Percentiles rank a stretch among this genome's conserved stretches.
phyloP scores from a whole-genome alignment of 2,329 filamentous ascomycete genomes.

The Trichophyton mentagrophytes region DNA sequence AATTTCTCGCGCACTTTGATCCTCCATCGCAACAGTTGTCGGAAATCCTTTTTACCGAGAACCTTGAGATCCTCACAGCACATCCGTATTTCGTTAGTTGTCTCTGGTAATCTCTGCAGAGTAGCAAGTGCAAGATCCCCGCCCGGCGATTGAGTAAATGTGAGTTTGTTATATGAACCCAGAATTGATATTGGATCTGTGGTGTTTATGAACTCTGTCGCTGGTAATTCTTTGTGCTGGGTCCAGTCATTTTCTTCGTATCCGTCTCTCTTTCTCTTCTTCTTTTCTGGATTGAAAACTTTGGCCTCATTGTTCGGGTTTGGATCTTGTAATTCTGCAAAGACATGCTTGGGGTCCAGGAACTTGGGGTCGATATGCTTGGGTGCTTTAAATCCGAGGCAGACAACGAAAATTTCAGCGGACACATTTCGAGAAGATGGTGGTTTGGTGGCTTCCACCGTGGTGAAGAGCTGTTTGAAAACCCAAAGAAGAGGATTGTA shows the following conservation, averaged over 20 bases:
- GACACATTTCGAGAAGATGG: conserved; percentile 92
- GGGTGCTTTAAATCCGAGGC: conserved; percentile 85
- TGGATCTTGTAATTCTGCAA: conserved; percentile 75
- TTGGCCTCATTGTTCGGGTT: conserved; percentile 94
- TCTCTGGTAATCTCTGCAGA: conserved; percentile 73
- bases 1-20: conserved; percentile 82
- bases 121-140: conserved; percentile 79
- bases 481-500: conserved; percentile 96
- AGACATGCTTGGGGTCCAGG: conserved; percentile 76
- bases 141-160: conserved; percentile 66
- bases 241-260: conserved; percentile 94
- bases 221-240: conserved; percentile 77
- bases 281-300: conserved; percentile 92
- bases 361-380: conserved; percentile 88
- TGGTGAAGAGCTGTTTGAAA: conserved; percentile 88
- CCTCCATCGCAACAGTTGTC: conserved; percentile 76
- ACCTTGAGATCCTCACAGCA: conserved; percentile 80
- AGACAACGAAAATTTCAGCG: conserved; percentile 97
- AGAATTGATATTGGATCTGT: conserved; percentile 86
- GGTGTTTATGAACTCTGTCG: conserved; percentile 88
- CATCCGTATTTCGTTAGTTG: conserved; percentile 64
- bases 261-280: conserved; percentile 94
- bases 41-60: conserved; percentile 87
- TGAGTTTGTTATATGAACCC: conserved; percentile 69
- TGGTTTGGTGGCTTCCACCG: conserved; percentile 94